Evolutionary conservation across 2,329 filamentous ascomycete species (phyloP).

Genomic region (Calonectria hawksworthii): DNA sequence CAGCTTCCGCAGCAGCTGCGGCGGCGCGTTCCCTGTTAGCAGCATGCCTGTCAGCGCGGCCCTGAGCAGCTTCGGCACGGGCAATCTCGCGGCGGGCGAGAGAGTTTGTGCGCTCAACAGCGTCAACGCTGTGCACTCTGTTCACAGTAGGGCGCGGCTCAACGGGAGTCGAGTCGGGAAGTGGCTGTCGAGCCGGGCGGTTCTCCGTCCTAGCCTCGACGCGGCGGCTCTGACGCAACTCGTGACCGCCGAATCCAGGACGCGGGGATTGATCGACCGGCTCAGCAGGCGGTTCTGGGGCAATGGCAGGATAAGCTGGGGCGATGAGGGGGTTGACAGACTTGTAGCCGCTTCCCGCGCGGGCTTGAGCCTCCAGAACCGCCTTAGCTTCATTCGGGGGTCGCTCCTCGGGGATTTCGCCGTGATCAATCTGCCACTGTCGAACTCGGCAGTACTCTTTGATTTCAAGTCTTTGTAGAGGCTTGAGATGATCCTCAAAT

Average conservation of each 20-base stretch:
- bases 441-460: conserved; percentile 76
- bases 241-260: conserved; percentile 50
- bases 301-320: conserved; percentile 35
- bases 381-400: conserved; percentile 65
- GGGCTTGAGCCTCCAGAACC: conserved; percentile 64
- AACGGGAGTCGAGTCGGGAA: conserved; percentile 29
- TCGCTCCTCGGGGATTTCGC: conserved; percentile 64
- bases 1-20: conserved; percentile 49
- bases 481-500: conserved; percentile 68
- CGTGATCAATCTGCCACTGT: conserved; percentile 69
- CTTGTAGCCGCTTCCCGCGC: conserved; percentile 52
- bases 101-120: conserved; percentile 62
- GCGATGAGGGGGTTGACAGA: conserved; percentile 41
- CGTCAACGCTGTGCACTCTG: conserved; percentile 46
- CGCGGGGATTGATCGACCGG: conserved; percentile 33
- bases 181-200: conserved; percentile 47
- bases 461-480: conserved; percentile 66
- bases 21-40: conserved; percentile 56
- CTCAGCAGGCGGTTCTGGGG: conserved; percentile 35
- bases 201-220: conserved; percentile 50
- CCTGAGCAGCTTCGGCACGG: conserved; percentile 65
- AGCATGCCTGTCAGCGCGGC: conserved; percentile 64
- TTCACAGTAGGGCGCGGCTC: conserved; percentile 37
- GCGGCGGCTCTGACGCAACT: conserved; percentile 61
- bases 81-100: conserved; percentile 67